Base-by-base conservation (phyloP, 306 rosid species). In the Biancaea sappan region DNA sequence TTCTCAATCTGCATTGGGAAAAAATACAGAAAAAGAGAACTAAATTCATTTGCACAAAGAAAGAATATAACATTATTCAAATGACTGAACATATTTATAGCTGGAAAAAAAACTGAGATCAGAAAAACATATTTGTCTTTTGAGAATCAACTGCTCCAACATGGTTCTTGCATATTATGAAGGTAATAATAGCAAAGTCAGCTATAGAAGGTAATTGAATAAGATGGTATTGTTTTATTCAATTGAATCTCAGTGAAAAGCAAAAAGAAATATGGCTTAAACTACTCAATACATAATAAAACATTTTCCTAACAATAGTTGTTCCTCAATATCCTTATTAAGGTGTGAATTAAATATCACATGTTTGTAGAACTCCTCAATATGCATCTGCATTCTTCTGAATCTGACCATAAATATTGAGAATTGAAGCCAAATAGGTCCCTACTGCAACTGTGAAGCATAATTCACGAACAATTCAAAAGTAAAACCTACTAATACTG, bases 1-100 rank as follows among this genome's bases (percentile, higher is more conserved):
- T 83, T 93, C 77, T 91, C 98, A 83, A 93, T 89, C 98, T 93
- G 87, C 82, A 82, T 25, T 11, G 61, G 7, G 29, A 61, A 80
- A 68, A 77, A 63, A 65, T 46, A 58, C 40, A 67, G 21, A 70
- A 13, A 51, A 48, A 50, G 10, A 16, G 38, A 25, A 44, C 52
- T 2, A 50, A 57, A 51, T 18, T 18, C 26, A 47, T 58, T 54
- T n/a, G 10, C 58, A 66, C 28, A 5, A 11, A 56, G 72, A 50
- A 48, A 12, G 44, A 46, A 25, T 24, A 25, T 35, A 56, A 47
- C 25, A 14, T 43, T 75, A 6, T 9, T 34, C 67, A 62, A 35
- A 62, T 18, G 53, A 47, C 21, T 47, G 6, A 35, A 25, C 21
- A 34, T 62, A 18, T 18, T 14, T 37, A 35, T 9, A 35, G 31